Evolutionary conservation across 306 rosid genomes (phyloP).

Genomic region (Abrus pulchellus): DNA sequence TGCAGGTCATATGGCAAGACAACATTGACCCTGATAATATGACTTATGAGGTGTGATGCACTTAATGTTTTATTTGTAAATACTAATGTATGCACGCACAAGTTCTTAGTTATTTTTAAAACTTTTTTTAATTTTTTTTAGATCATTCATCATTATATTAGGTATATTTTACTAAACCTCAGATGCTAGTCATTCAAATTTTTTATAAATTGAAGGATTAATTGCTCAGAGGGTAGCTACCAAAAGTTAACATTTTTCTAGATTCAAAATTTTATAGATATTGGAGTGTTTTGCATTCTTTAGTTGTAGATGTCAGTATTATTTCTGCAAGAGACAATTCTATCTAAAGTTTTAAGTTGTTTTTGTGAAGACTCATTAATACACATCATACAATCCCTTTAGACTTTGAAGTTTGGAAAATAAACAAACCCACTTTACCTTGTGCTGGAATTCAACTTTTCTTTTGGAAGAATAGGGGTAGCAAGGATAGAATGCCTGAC

Average conservation of each 20-base stretch:
- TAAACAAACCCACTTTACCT: background rate
- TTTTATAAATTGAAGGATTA: slow-evolving; percentile 21
- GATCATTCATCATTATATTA: slow-evolving; percentile 5
- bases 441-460: slow-evolving; percentile 29
- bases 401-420: background rate
- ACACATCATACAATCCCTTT: background rate
- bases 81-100: slow-evolving; percentile 28
- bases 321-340: background rate
- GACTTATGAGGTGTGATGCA: slow-evolving; percentile 83
- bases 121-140: background rate
- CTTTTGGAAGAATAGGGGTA: background rate
- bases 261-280: slow-evolving; percentile 3
- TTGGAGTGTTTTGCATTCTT: background rate
- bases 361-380: background rate
- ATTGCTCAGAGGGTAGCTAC: slow-evolving; percentile 2
- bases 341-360: background rate
- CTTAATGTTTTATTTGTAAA: slow-evolving; percentile 29
- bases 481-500: background rate
- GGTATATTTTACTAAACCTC: slow-evolving; percentile 31
- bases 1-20: slow-evolving; percentile 88
- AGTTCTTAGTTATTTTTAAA: background rate
- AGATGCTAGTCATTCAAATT: slow-evolving; percentile 18
- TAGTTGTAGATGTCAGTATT: background rate
- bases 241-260: slow-evolving; percentile 13
- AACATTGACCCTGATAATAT: slow-evolving; percentile 84